These are phyloP conservation scores for Candida peoriensis DNA, from an alignment of 805 yeast species.

Conservation along the genomic window DNA sequence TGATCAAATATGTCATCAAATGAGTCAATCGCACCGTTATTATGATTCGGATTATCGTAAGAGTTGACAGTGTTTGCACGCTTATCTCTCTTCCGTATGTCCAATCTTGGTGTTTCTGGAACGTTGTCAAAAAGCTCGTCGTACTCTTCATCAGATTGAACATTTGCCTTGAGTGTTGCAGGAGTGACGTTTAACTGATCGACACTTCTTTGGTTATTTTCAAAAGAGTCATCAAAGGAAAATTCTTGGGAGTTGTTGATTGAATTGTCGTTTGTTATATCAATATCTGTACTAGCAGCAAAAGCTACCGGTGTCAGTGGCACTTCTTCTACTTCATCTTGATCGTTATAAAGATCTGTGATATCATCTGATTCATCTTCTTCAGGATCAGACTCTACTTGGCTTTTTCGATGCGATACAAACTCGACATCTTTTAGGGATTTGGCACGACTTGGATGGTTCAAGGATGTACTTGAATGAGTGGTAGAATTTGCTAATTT, in stretches of 20 bases:
- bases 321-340: too few relatives aligned
- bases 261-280: too few relatives aligned
- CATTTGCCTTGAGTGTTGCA: slow-evolving; percentile 5
- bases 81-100: slow-evolving; percentile 9
- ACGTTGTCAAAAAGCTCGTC: slow-evolving; percentile 17
- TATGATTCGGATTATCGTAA: slow-evolving; percentile 26
- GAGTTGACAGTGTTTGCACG: slow-evolving; percentile 27
- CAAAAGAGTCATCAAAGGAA: slow-evolving; percentile 18
- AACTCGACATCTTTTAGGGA: slow-evolving; percentile 26
- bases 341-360: neutral
- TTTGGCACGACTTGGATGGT: slow-evolving; percentile 4
- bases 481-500: neutral
- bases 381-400: slow-evolving; percentile 17
- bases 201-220: slow-evolving; percentile 7
- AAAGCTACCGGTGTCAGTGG: too few relatives aligned
- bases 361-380: slow-evolving; percentile 20
- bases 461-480: neutral
- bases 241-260: slow-evolving; percentile 13
- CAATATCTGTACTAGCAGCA: too few relatives aligned
- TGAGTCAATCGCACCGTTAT: slow-evolving; percentile 19
- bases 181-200: slow-evolving; percentile 6
- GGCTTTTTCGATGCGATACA: slow-evolving; percentile 27
- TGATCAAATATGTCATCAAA: slow-evolving; percentile 71
- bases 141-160: slow-evolving; percentile 17
- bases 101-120: slow-evolving; percentile 9